Evolutionary conservation across 1,284 basidiomycete species (phyloP), one percentile per base, ranked within the genome.

Genomic region (Schizophyllum commune): DNA sequence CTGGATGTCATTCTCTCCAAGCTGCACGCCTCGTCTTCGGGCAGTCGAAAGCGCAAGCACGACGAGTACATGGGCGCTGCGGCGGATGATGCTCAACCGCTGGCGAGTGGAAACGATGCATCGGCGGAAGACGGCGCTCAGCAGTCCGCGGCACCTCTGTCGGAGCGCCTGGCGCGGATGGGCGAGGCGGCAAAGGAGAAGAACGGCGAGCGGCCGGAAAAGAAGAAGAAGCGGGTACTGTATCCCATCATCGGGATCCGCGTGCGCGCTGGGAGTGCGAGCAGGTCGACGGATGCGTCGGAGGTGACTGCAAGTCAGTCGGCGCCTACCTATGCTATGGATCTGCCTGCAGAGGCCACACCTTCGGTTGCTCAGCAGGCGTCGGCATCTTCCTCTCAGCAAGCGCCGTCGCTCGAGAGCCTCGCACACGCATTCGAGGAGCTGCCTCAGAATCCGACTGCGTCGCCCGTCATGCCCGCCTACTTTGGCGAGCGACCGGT

Each of bases 211-310:
- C 74, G 75, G 57, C 39, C 39, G 9, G 73, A 73, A 57, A 77
- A 77, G 58, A 68, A 73, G 21, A 68, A 73, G 21, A 79, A 76
- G 71, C 77, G 76, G 61, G 21, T 52, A 1, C 67, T 71, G 22
- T 76, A 78, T 57, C 80, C 80, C 5, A 60, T 71, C 33, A 66
- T 75, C 9, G 80, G 80, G 21, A 70, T 79, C 55, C 79, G 80
- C 13, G 68, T 80, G 27, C 73, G 80, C 15, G 66, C 71, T 17
- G 71, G 68, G 11, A 77, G 39, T 8, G 9, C 39, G 17, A 17
- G 17, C 39, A 47, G 39, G 17, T 2, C 39, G 39, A 47, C 9
- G 13, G 13, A 47, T 8, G 9, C 39, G 9, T 47, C 39, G 9
- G 39, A 17, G 13, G 39, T 17, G 9, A 9, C 39, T 47, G 39